These are phyloP conservation scores for Diaporthe citrichinensis DNA, from an alignment of 2,329 filamentous ascomycete species.

Conservation along the genomic window DNA sequence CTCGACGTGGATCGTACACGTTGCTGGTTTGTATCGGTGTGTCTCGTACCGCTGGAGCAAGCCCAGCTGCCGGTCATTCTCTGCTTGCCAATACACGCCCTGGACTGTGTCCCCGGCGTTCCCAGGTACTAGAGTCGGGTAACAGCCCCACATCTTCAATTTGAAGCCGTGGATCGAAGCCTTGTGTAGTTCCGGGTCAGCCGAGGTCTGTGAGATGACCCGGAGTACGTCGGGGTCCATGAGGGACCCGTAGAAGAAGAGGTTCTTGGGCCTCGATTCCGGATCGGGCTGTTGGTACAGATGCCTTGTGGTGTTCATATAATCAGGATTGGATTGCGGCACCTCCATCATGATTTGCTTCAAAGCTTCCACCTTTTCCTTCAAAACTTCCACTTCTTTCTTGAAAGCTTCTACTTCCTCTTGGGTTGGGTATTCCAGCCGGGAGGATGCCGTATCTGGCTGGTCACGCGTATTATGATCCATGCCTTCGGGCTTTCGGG, in stretches of 20 bases:
- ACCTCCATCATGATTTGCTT: neutral
- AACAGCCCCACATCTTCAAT: constrained; percentile 23
- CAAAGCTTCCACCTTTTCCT: too few relatives aligned
- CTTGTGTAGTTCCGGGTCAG: neutral
- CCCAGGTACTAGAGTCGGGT: constrained; percentile 14
- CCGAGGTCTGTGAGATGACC: neutral
- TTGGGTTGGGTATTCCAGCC: neutral
- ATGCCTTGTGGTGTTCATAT: constrained; percentile 4
- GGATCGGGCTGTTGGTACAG: neutral
- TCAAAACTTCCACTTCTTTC: neutral
- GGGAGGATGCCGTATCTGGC: neutral
- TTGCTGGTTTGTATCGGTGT: neutral
- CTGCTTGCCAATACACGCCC: constrained; percentile 17
- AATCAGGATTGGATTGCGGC: neutral
- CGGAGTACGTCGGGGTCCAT: constrained; percentile 16
- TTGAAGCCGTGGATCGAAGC: constrained; percentile 9
- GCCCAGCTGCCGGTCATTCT: neutral
- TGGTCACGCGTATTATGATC: neutral
- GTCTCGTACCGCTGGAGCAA: constrained; percentile 27
- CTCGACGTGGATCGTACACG: neutral
- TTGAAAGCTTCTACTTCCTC: constrained; percentile 7
- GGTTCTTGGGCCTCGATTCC: neutral
- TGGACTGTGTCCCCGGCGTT: neutral
- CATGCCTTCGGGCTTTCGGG: neutral
- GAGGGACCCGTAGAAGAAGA: constrained; percentile 30